These are phyloP conservation scores for Penicillium decumbens DNA, from an alignment of 2,329 filamentous ascomycete genomes.

Conservation along the genomic window DNA sequence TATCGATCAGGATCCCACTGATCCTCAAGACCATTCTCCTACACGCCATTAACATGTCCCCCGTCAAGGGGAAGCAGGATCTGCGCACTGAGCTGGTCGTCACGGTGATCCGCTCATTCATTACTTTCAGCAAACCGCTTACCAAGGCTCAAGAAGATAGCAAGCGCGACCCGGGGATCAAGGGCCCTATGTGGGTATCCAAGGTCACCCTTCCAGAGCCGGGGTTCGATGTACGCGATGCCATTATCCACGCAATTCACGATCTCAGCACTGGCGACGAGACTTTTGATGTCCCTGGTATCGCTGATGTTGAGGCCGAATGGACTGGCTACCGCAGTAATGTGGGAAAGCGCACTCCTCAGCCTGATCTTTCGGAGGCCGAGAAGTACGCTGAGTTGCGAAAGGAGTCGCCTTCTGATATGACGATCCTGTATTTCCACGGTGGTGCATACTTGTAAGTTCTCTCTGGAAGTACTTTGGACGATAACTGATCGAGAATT, in stretches of 20 bases:
- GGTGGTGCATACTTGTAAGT: conserved; percentile 47
- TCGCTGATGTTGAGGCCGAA: conserved; percentile 41
- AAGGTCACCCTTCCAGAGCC: conserved; percentile 61
- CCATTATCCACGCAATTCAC: conserved; percentile 39
- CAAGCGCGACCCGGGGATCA: conserved; percentile 61
- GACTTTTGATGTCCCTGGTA: conserved; percentile 36
- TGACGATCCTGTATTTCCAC: conserved; percentile 46
- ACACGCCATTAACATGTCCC: conserved; percentile 58
- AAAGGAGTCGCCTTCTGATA: conserved; percentile 37
- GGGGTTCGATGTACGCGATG: conserved; percentile 42
- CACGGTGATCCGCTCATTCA: conserved; percentile 63
- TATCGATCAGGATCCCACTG: conserved; percentile 40
- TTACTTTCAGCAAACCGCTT: conserved; percentile 52
- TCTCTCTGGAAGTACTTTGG: not conserved
- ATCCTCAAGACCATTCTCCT: conserved; percentile 41
- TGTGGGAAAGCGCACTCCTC: conserved; percentile 35
- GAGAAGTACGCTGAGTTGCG: conserved; percentile 42
- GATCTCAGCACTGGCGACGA: conserved; percentile 37
- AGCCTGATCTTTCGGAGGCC: conserved; percentile 40
- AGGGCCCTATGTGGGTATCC: conserved; percentile 77
- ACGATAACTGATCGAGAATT: not conserved
- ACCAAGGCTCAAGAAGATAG: conserved; percentile 60
- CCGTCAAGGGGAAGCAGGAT: conserved; percentile 71
- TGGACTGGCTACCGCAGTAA: conserved; percentile 45
- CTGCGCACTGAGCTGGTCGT: conserved; percentile 69